Conservation (phyloP, 768 basidiomycete species). For the Mycena galericulata region DNA sequence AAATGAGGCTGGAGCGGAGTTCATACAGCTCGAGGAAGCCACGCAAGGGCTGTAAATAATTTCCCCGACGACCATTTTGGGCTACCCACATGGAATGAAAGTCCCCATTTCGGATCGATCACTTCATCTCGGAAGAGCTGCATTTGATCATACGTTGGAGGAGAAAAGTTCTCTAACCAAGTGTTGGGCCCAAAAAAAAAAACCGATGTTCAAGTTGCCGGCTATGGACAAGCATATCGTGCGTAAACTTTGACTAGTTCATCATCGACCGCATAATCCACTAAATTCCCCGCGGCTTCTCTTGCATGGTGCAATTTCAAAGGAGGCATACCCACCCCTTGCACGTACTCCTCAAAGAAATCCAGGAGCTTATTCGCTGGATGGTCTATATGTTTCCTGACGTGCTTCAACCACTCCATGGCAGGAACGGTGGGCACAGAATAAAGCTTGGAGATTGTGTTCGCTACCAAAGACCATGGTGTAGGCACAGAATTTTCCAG, state of each 20-base stretch:
- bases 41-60: too few relatives aligned
- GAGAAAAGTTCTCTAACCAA: too few relatives aligned
- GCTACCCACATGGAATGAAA: too few relatives aligned
- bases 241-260: slow-evolving; percentile 11
- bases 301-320: not conserved
- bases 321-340: not conserved
- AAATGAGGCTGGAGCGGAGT: too few relatives aligned
- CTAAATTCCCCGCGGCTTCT: slow-evolving; percentile 10
- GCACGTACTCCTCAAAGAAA: slow-evolving; percentile 19
- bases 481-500: slow-evolving; percentile 13
- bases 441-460: not conserved
- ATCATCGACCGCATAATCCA: slow-evolving; percentile 12
- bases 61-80: too few relatives aligned
- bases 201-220: too few relatives aligned
- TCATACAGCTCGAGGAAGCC: too few relatives aligned
- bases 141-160: too few relatives aligned
- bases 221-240: slow-evolving; percentile 4
- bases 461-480: slow-evolving; percentile 2
- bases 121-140: too few relatives aligned
- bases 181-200: too few relatives aligned
- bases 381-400: slow-evolving; percentile 2
- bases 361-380: slow-evolving; percentile 16
- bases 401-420: slow-evolving; percentile 5
- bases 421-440: slow-evolving; percentile 14
- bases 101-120: too few relatives aligned